Conservation (phyloP, 1,284 basidiomycete genomes). For the Malassezia obtusa region DNA sequence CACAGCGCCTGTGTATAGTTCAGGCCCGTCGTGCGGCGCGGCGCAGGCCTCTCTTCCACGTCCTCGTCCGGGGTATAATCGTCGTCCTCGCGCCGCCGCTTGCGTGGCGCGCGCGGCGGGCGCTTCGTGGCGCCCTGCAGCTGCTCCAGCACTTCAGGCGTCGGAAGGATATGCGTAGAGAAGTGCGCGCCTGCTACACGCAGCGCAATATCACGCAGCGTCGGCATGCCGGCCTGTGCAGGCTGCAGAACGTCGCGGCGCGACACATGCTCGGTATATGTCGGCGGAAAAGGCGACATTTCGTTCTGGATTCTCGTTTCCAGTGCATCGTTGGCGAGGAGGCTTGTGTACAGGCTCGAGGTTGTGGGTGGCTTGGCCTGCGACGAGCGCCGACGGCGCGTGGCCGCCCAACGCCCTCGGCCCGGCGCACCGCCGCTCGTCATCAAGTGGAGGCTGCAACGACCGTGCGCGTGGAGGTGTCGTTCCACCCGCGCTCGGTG, state of each 20-base stretch:
- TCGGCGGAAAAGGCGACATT: slow-evolving; percentile 17
- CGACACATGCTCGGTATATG: slow-evolving; percentile 14
- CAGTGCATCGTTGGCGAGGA: slow-evolving; percentile 13
- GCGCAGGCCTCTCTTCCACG: neutral
- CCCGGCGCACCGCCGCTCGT: neutral
- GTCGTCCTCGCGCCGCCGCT: slow-evolving; percentile 3
- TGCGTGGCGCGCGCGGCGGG: neutral
- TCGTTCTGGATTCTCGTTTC: slow-evolving; percentile 18
- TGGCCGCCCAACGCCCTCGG: neutral
- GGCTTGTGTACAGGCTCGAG: neutral
- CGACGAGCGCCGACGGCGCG: neutral
- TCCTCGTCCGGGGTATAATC: slow-evolving; percentile 13
- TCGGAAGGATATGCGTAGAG: slow-evolving; percentile 15
- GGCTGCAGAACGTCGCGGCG: neutral
- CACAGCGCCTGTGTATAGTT: neutral
- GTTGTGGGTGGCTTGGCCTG: neutral
- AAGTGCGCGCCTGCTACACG: slow-evolving; percentile 4
- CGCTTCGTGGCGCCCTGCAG: neutral
- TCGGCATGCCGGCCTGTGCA: neutral
- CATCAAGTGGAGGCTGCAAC: slow-evolving; percentile 3
- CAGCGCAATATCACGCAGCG: slow-evolving; percentile 1
- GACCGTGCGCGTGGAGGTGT: neutral
- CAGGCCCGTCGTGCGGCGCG: neutral
- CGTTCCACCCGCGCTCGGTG: neutral
- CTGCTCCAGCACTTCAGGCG: neutral